These are phyloP conservation scores for Xylariaceae sp. DNA, from an alignment of 2,329 filamentous ascomycete genomes.

Conservation along the genomic window DNA sequence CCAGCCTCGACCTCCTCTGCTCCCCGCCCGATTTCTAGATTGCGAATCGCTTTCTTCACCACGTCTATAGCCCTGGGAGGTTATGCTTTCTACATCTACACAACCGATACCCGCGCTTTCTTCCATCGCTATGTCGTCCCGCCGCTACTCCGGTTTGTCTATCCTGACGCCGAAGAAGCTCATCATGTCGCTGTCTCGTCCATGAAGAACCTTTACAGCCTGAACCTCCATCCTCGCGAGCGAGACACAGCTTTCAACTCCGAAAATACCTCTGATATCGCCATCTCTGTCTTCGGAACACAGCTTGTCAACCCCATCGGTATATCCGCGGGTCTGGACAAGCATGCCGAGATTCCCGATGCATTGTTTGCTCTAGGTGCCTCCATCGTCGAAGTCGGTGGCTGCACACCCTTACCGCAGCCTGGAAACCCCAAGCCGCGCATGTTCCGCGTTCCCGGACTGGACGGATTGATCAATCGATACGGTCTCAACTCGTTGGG, in stretches of 20 bases:
- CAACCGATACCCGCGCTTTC: slow-evolving; percentile 71
- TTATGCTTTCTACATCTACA: slow-evolving; percentile 59
- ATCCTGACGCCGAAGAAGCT: slow-evolving; percentile 83
- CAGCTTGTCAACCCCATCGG: slow-evolving; percentile 80
- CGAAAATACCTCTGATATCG: slow-evolving; percentile 33
- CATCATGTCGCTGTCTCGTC: slow-evolving; percentile 73
- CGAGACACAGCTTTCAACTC: slow-evolving; percentile 44
- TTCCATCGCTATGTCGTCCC: slow-evolving; percentile 66
- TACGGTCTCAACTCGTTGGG: slow-evolving; percentile 93
- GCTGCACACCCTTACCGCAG: slow-evolving; percentile 83
- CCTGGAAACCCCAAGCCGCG: slow-evolving; percentile 82
- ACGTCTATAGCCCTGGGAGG: slow-evolving; percentile 39
- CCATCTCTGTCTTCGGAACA: slow-evolving; percentile 66
- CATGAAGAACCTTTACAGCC: slow-evolving; percentile 67
- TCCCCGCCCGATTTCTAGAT: slow-evolving; percentile 2
- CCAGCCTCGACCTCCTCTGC: slow-evolving; percentile 18
- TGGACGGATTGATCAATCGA: slow-evolving; percentile 88
- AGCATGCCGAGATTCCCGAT: slow-evolving; percentile 85
- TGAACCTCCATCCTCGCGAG: slow-evolving; percentile 79
- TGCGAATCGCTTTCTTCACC: slow-evolving; percentile 35
- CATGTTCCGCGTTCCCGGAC: slow-evolving; percentile 78
- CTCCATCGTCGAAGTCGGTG: slow-evolving; percentile 86
- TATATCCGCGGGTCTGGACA: slow-evolving; percentile 94
- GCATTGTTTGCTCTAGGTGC: slow-evolving; percentile 80
- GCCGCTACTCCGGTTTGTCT: slow-evolving; percentile 60